Evolutionary conservation across 169 alveolate species (phyloP).

Genomic region (Plasmodium relictum): DNA sequence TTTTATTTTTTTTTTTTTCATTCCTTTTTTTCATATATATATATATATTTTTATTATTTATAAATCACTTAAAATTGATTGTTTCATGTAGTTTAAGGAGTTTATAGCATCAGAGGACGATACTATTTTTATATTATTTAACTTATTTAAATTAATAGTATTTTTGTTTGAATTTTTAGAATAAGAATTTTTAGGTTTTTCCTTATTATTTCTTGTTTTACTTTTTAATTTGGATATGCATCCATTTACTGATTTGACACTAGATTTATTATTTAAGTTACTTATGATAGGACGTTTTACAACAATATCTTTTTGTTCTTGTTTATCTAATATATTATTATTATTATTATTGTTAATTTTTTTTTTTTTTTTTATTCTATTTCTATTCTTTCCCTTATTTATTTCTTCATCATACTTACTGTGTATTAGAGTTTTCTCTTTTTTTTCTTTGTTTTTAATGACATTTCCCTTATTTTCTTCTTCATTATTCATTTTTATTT

Average conservation of each 20-base stretch:
- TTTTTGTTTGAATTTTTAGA: slow-evolving; percentile 26
- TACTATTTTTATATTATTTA: slow-evolving; percentile 57
- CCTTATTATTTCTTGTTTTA: background rate
- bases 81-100: slow-evolving; percentile 64
- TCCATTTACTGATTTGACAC: background rate
- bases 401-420: too few species aligned
- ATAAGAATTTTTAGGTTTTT: slow-evolving; percentile 1
- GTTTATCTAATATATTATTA: slow-evolving; percentile 1
- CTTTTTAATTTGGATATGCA: background rate
- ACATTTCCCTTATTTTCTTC: too few species aligned
- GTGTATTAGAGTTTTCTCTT: too few species aligned
- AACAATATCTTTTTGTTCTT: slow-evolving; percentile 1
- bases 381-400: too few species aligned
- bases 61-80: slow-evolving; percentile 71
- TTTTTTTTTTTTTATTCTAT: too few species aligned
- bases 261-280: background rate
- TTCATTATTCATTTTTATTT: too few species aligned
- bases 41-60: too few species aligned
- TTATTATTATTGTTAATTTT: background rate
- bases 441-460: too few species aligned
- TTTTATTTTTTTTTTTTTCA: slow-evolving; percentile 12
- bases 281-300: background rate
- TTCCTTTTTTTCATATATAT: slow-evolving; percentile 6
- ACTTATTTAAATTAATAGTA: slow-evolving; percentile 29
- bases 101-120: slow-evolving; percentile 69